Evolutionary conservation across 2,329 filamentous ascomycete genomes (phyloP), one percentile per base, ranked within the genome.

Genomic region (Colletotrichum australisinense): DNA sequence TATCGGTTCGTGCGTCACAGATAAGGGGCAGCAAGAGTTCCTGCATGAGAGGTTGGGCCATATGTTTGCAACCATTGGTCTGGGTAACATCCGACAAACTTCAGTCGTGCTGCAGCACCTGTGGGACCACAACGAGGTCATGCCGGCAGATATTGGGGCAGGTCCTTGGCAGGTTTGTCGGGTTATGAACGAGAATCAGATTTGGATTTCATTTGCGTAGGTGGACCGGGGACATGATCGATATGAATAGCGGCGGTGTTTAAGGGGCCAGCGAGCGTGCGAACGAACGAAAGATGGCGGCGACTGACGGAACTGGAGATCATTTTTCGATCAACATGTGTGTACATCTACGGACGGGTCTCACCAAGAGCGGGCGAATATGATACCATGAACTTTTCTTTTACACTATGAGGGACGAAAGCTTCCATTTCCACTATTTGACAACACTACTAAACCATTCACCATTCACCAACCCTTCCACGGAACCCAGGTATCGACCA

Each of bases 161-260:
- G 81, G 82, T 4, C 86, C 86, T 1, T 87, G 86, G 86, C 82
- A 79, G 58, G 78, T 87, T 28, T 85, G 82, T 62, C 80, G 80
- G 12, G 81, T 83, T n/a, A 87, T 87, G 84, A 81, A 84, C 42
- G 79, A 85, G 30, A 80, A 83, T 49, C 83, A 85, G 69, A 86
- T 87, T 38, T 86, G 84, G 85, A 86, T 86, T 53, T 87, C 85
- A 3, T 87, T 87, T 78, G 86, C 85, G 24, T 87, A 76, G 80
- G 52, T 68, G 12, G 19, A 67, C 11, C 6, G 3, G 28, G 49
- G 30, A 11, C 26, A 8, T 14, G n/a, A 14, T 5, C n/a, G 26
- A 11, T 49, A 12, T 1, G 26, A 24, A 26, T 49, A 9, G 2
- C 3, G 24, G n/a, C 24, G 42, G 4, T 16, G 63, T 32, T 56